These are phyloP conservation scores for Suillus variegatus DNA, from an alignment of 768 basidiomycete genomes.

Conservation along the genomic window DNA sequence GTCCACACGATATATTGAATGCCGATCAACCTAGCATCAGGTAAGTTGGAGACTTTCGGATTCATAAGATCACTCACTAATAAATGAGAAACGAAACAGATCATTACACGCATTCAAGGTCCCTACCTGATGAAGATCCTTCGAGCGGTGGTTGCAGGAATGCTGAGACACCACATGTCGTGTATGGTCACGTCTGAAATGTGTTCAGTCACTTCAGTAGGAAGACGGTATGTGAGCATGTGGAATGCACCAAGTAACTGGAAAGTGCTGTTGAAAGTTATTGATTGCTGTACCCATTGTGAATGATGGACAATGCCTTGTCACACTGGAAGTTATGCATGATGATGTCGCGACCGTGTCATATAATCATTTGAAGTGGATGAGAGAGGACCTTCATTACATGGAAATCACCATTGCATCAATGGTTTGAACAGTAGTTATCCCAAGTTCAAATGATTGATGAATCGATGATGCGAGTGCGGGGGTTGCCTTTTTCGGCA, in stretches of 20 bases:
- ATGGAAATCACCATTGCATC: neutral
- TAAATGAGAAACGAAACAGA: neutral
- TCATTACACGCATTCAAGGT: conserved; percentile 19
- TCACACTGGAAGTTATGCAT: neutral
- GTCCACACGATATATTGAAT: conserved; percentile 50
- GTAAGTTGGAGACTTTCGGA: conserved; percentile 37
- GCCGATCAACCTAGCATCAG: conserved; percentile 50
- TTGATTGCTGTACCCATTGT: conserved; percentile 34
- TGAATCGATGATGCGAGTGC: neutral
- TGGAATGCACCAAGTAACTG: conserved; percentile 33
- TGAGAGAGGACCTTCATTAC: neutral
- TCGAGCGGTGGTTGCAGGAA: conserved; percentile 41
- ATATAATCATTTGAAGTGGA: neutral
- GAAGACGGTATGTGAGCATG: neutral
- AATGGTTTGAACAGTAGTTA: neutral
- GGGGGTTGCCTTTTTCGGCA: conserved; percentile 24
- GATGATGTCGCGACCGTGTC: neutral
- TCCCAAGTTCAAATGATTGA: neutral
- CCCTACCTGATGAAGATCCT: conserved; percentile 40
- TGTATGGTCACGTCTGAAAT: conserved; percentile 28
- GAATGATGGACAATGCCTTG: neutral
- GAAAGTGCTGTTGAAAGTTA: conserved; percentile 27
- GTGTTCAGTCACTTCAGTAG: neutral
- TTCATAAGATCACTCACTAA: conserved; percentile 40
- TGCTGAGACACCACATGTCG: conserved; percentile 46